Conservation (phyloP, 1,284 basidiomycete genomes). For the Sparassis latifolia region DNA sequence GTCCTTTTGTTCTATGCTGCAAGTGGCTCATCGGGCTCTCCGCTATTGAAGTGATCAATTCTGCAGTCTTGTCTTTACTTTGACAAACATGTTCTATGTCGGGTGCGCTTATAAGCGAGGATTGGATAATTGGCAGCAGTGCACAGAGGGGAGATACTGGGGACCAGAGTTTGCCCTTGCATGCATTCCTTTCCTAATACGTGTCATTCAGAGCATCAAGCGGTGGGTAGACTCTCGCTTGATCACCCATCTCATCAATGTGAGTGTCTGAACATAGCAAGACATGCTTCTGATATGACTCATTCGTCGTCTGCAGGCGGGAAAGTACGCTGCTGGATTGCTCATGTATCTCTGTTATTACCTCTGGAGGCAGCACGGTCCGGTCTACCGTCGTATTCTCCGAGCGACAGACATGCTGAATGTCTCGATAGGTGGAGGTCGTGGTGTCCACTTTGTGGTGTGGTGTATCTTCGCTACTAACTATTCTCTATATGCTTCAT, state of each 20-base stretch:
- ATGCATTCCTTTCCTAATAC: slow-evolving; percentile 59
- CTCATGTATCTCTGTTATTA: slow-evolving; percentile 61
- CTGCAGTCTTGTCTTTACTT: slow-evolving; percentile 67
- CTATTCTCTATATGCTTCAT: slow-evolving; percentile 65
- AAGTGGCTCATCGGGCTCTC: slow-evolving; percentile 4
- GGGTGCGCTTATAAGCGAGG: slow-evolving; percentile 63
- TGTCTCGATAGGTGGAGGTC: slow-evolving; percentile 23
- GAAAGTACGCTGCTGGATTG: slow-evolving; percentile 73
- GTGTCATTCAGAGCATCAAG: slow-evolving; percentile 81
- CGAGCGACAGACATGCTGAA: too few relatives aligned
- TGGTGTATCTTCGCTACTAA: slow-evolving; percentile 61
- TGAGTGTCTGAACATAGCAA: slow-evolving; percentile 4
- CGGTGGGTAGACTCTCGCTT: slow-evolving; percentile 78
- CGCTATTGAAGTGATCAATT: slow-evolving; percentile 66
- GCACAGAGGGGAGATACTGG: slow-evolving; percentile 45
- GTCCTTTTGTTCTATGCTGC: slow-evolving; percentile 9
- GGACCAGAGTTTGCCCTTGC: slow-evolving; percentile 51
- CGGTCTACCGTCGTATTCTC: slow-evolving; percentile 5
- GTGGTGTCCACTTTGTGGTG: slow-evolving; percentile 47
- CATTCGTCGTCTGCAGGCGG: slow-evolving; percentile 44
- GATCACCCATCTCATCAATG: slow-evolving; percentile 78
- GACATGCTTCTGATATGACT: background rate
- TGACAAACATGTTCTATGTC: slow-evolving; percentile 70
- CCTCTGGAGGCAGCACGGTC: slow-evolving; percentile 68
- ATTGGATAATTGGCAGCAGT: slow-evolving; percentile 43